Evolutionary conservation across 805 yeast genomes (phyloP).

Genomic region (Suhomyces pyralidae): DNA sequence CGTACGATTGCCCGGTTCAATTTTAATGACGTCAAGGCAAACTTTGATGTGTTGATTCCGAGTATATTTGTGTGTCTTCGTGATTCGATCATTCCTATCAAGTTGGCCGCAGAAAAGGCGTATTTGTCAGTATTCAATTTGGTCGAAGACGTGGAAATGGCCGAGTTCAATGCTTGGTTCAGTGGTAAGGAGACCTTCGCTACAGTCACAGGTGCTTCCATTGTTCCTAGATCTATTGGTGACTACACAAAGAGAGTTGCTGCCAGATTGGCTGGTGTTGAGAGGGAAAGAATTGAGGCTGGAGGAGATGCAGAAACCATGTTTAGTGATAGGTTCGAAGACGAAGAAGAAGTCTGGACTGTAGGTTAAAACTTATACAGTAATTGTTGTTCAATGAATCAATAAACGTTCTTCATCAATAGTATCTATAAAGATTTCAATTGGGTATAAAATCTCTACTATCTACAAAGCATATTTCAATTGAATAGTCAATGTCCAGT

Average conservation of each 20-base stretch:
- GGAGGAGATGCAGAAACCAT: constrained; percentile 89
- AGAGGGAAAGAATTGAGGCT: constrained; percentile 80
- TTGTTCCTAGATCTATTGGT: constrained; percentile 70
- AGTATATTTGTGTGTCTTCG: constrained; percentile 79
- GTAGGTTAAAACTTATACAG: too few species aligned
- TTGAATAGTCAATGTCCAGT: too few species aligned
- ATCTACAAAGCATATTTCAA: too few species aligned
- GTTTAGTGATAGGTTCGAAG: constrained; percentile 82
- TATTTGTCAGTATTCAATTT: constrained; percentile 68
- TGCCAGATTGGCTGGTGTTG: constrained; percentile 78
- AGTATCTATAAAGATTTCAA: too few species aligned
- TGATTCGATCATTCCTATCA: constrained; percentile 86
- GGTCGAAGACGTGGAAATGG: constrained; percentile 60
- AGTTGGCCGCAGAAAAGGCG: constrained; percentile 91
- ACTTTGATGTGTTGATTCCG: constrained; percentile 59
- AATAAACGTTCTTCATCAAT: too few species aligned
- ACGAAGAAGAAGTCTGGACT: constrained; percentile 85
- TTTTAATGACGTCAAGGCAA: constrained; percentile 46
- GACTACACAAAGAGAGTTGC: constrained; percentile 93
- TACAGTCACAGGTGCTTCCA: constrained; percentile 41
- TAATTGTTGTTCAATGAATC: too few species aligned
- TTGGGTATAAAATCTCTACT: too few species aligned
- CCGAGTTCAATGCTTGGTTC: constrained; percentile 65
- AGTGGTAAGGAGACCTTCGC: constrained; percentile 36
- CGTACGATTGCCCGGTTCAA: constrained; percentile 72